phyloP scores from a whole-genome alignment of 2,329 filamentous ascomycete genomes.

The Parastagonospora nodorum region DNA sequence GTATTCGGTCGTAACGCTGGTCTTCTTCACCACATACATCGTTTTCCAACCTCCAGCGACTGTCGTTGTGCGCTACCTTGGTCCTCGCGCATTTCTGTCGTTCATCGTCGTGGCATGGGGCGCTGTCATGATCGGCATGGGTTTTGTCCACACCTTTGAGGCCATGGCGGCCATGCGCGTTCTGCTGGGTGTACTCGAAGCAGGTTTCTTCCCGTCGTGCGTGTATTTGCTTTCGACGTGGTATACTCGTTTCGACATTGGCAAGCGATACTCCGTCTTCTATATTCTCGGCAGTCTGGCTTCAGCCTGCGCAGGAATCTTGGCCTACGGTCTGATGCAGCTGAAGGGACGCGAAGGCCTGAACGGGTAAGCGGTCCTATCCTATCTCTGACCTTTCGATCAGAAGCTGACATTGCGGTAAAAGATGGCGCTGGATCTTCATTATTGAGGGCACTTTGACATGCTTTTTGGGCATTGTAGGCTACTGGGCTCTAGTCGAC shows the following conservation, averaged over 20 bases:
- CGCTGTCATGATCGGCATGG: slow-evolving; percentile 52
- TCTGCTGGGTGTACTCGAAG: slow-evolving; percentile 49
- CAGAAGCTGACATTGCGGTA: background rate
- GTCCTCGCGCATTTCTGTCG: slow-evolving; percentile 45
- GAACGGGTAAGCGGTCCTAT: slow-evolving; percentile 39
- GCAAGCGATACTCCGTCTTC: slow-evolving; percentile 71
- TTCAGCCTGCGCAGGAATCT: slow-evolving; percentile 68
- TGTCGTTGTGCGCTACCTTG: slow-evolving; percentile 48
- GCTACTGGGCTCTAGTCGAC: slow-evolving; percentile 52
- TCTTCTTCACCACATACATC: slow-evolving; percentile 53
- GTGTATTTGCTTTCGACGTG: slow-evolving; percentile 53
- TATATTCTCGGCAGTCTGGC: slow-evolving; percentile 72
- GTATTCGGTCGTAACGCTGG: slow-evolving; percentile 64
- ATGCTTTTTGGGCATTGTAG: slow-evolving; percentile 44
- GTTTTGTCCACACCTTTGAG: slow-evolving; percentile 45
- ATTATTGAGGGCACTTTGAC: slow-evolving; percentile 53
- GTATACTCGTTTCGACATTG: slow-evolving; percentile 65
- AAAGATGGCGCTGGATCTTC: slow-evolving; percentile 51
- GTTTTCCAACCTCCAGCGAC: slow-evolving; percentile 50
- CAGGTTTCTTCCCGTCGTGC: slow-evolving; percentile 49
- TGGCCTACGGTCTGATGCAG: slow-evolving; percentile 73
- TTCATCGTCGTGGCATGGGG: slow-evolving; percentile 48
- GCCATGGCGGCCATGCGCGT: slow-evolving; percentile 45
- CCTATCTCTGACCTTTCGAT: background rate
- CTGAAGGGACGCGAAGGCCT: slow-evolving; percentile 60